Conservation (phyloP, 306 rosid genomes). For the Prunus persica region DNA sequence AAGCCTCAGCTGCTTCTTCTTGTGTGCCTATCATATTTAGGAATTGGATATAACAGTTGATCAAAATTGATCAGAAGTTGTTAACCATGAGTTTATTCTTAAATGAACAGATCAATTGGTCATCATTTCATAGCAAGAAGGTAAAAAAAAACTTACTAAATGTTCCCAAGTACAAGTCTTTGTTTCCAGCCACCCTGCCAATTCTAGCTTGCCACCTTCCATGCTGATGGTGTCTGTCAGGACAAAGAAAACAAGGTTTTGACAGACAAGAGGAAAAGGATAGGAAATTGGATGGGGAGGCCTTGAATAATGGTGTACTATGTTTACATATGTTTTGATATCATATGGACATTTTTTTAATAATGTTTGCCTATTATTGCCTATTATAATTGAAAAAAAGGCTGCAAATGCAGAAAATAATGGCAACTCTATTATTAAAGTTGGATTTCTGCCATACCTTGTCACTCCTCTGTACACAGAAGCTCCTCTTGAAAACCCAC, state of each 20-base stretch:
- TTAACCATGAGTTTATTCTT: not conserved
- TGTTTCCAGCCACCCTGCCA: conserved; percentile 97
- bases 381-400: conserved; percentile 31
- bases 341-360: not conserved
- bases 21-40: conserved; percentile 60
- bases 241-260: conserved; percentile 12
- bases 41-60: too few relatives aligned
- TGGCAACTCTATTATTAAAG: conserved; percentile 48
- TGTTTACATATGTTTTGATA: not conserved
- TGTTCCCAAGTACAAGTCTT: conserved; percentile 97
- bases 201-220: conserved; percentile 99
- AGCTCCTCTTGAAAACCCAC: conserved; percentile 99
- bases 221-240: conserved; percentile 93
- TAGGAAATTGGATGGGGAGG: not conserved
- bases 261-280: not conserved
- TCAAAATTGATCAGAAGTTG: not conserved
- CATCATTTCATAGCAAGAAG: not conserved
- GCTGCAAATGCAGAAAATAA: conserved; percentile 62
- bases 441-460: conserved; percentile 70
- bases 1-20: conserved; percentile 99
- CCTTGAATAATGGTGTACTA: not conserved
- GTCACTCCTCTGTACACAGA: conserved; percentile 99
- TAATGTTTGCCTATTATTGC: conserved; percentile 33
- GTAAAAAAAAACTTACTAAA: conserved; percentile 58
- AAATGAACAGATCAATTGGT: too few relatives aligned